Base-by-base conservation (phyloP, 208 protist species). In the Phytomonas sp. region DNA sequence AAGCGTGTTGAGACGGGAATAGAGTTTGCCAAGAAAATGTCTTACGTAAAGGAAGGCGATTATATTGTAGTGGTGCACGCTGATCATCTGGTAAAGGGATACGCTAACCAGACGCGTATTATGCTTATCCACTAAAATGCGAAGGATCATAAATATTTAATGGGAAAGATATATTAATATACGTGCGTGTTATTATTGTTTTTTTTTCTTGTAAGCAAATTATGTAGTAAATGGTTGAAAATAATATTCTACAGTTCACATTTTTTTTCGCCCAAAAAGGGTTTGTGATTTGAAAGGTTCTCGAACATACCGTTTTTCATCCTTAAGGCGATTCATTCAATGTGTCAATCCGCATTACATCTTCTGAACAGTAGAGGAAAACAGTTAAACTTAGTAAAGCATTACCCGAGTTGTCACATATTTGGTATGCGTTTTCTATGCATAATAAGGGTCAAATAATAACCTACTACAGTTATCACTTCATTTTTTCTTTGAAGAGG, bases 1-100 rank as follows among this genome's bases (percentile, higher is more conserved):
- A 66, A 72, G n/a, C 90, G 88, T 59, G 85, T 95, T 26, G n/a
- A 77, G 2, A 9, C 78, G 29, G 87, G 87, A 53, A 76, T 96
- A 29, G 70, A 77, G 20, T 87, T 79, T 60, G 82, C 78, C 36
- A 93, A 94, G 74, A 80, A 79, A 53, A 76, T 69, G 56, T 76
- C 76, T 34, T 89, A 86, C 74, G 71, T 84, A 31, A 71, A 72
- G 6, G 20, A 70, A 23, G 91, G 91, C 28, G 87, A 96, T 70
- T 68, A 81, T 65, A 79, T 81, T 67, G 87, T 96, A 0, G 87
- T 91, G 13, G 79, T 93, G 37, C 87, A 91, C 71, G 88, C 88
- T 17, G 87, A 96, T 67, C 81, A 91, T 72, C 86, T 89, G 75
- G 83, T 89, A 26, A 94, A 94, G 80, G 89, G 89, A n/a, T 94